Evolutionary conservation across 2,329 filamentous ascomycete species (phyloP).

Genomic region (Stemphylium vesicarium): DNA sequence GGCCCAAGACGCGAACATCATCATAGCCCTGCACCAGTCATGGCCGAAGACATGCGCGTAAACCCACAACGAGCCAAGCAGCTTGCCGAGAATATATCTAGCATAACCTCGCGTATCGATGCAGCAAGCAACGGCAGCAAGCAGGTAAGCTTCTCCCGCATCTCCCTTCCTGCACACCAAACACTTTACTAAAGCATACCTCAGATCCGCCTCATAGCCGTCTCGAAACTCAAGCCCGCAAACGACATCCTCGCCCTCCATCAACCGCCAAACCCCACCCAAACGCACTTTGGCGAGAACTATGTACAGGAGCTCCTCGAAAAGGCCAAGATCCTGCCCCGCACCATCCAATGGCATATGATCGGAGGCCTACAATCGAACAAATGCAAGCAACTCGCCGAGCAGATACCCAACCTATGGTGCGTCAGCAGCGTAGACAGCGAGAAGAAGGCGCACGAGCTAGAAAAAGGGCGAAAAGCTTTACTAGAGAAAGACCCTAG

Average conservation of each 20-base stretch:
- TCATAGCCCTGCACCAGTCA: constrained; percentile 22
- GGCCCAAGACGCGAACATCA: constrained; percentile 16
- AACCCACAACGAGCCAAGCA: constrained; percentile 54
- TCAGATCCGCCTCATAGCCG: constrained; percentile 85
- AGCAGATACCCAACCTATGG: constrained; percentile 85
- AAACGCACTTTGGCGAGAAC: constrained; percentile 93
- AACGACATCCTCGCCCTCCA: constrained; percentile 89
- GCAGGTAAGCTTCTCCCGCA: constrained; percentile 29
- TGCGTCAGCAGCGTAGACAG: constrained; percentile 91
- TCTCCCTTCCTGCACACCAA: background rate
- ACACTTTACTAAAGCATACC: background rate
- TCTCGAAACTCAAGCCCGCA: constrained; percentile 94
- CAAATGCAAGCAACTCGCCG: constrained; percentile 85
- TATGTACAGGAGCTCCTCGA: constrained; percentile 82
- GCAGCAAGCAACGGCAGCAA: constrained; percentile 43
- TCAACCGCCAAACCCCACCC: constrained; percentile 56
- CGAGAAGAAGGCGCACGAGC: constrained; percentile 81
- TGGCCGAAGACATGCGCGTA: constrained; percentile 49
- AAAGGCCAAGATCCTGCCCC: constrained; percentile 81
- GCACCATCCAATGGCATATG: constrained; percentile 88
- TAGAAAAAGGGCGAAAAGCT: constrained; percentile 76
- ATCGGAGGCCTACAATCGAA: constrained; percentile 94
- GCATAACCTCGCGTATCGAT: constrained; percentile 51
- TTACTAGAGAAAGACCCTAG: constrained; percentile 51
- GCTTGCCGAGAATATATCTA: constrained; percentile 53